phyloP scores from a whole-genome alignment of 148 eudicot species.

The Vaccinium vitisidaea region DNA sequence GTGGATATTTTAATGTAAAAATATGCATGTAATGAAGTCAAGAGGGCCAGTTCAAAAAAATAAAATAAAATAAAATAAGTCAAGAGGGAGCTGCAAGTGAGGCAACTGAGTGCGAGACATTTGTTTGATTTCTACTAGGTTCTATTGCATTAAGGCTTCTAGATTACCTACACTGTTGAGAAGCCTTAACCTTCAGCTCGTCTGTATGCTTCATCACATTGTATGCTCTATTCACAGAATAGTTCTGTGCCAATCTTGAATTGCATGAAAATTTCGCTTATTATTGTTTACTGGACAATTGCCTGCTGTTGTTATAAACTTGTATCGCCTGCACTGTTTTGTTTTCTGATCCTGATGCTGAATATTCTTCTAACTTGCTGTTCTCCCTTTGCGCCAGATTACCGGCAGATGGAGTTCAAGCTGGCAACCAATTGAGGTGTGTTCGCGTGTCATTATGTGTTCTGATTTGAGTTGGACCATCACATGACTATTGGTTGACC shows the following conservation, averaged over 20 bases:
- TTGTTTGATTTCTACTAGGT: not conserved
- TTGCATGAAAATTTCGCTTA: not conserved
- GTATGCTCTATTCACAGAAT: not conserved
- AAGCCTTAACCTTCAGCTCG: not conserved
- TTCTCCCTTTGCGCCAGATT: slow-evolving; percentile 37
- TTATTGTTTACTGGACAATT: not conserved
- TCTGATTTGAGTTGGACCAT: not conserved
- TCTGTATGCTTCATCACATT: not conserved
- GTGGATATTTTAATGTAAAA: too few species aligned
- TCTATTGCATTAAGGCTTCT: slow-evolving; percentile 9
- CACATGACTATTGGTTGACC: not conserved
- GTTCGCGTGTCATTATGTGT: slow-evolving; percentile 15
- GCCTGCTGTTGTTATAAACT: not conserved
- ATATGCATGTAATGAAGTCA: not conserved
- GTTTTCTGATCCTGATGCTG: not conserved
- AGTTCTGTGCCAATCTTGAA: not conserved
- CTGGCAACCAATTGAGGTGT: slow-evolving; percentile 68
- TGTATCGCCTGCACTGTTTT: not conserved
- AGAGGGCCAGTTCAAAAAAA: not conserved
- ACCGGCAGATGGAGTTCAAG: slow-evolving; percentile 48
- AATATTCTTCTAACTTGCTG: not conserved
- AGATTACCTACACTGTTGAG: not conserved
- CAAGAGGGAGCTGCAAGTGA: not conserved
- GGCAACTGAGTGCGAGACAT: not conserved
- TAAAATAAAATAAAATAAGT: too few species aligned